These are phyloP conservation scores for Acidomyces sp. DNA, from an alignment of 495 filamentous ascomycete species.

Conservation along the genomic window DNA sequence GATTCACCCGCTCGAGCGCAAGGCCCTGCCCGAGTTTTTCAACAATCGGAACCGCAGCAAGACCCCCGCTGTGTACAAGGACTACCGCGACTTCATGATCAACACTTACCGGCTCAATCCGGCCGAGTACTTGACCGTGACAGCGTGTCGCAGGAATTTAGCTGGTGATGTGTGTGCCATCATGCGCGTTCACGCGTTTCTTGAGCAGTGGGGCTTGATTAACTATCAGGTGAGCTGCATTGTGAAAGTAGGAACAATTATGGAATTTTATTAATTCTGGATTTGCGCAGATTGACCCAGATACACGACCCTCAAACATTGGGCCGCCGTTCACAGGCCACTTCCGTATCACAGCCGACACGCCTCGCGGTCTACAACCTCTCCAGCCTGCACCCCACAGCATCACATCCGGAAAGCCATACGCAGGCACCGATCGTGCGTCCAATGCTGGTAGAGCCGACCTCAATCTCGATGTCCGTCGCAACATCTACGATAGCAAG, in stretches of 20 bases:
- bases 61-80: slow-evolving; percentile 92
- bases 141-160: slow-evolving; percentile 89
- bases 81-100: slow-evolving; percentile 99
- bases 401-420: slow-evolving; percentile 59
- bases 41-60: slow-evolving; percentile 96
- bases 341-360: slow-evolving; percentile 88
- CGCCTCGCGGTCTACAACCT: slow-evolving; percentile 83
- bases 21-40: slow-evolving; percentile 92
- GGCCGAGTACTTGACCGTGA: slow-evolving; percentile 90
- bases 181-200: slow-evolving; percentile 93
- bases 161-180: slow-evolving; percentile 97
- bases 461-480: slow-evolving; percentile 75
- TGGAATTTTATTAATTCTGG: too few relatives aligned
- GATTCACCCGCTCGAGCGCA: slow-evolving; percentile 77
- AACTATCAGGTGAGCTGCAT: slow-evolving; percentile 75
- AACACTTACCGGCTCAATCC: slow-evolving; percentile 96
- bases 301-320: slow-evolving; percentile 86
- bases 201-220: slow-evolving; percentile 98
- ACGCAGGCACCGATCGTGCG: slow-evolving; percentile 61
- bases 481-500: slow-evolving; percentile 88
- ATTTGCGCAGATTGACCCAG: slow-evolving; percentile 91
- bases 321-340: slow-evolving; percentile 95
- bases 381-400: slow-evolving; percentile 81
- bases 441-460: slow-evolving; percentile 62
- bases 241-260: too few relatives aligned